These are phyloP conservation scores for Paralagenidium karlingii DNA, from an alignment of 352 stramenopile species.

Conservation along the genomic window DNA sequence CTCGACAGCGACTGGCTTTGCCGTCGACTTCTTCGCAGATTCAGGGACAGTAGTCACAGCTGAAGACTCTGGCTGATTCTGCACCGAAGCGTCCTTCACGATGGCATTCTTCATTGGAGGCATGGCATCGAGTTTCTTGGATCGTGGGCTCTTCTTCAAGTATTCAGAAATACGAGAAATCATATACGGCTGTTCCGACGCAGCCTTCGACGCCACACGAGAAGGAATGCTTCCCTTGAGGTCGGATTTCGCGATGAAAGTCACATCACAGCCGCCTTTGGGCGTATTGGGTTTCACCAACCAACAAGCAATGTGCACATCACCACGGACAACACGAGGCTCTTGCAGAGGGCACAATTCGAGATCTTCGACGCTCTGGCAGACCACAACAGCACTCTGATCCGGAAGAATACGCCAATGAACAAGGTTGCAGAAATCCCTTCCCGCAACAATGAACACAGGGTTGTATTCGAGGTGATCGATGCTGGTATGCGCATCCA, in stretches of 20 bases:
- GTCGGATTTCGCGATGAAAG: conserved; percentile 60
- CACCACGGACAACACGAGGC: conserved; percentile 47
- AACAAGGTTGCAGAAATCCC: conserved; percentile 56
- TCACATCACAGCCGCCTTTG: conserved; percentile 40
- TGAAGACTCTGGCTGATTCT: no score
- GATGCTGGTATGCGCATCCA: conserved; percentile 50
- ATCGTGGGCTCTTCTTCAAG: conserved; percentile 47
- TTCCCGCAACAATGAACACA: conserved; percentile 56
- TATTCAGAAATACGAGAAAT: conserved; percentile 36
- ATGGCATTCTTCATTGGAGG: no score
- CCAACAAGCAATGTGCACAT: conserved; percentile 48
- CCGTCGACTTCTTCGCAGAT: conserved; percentile 26
- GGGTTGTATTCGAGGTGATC: conserved; percentile 70
- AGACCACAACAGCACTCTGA: conserved; percentile 57
- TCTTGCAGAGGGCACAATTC: conserved; percentile 49
- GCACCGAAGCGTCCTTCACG: no score
- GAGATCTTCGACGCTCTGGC: conserved; percentile 46
- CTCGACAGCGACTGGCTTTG: conserved; percentile 1
- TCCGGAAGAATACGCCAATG: conserved; percentile 54
- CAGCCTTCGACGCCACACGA: conserved; percentile 43
- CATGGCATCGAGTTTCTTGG: conserved; percentile 18
- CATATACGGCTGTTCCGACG: conserved; percentile 50
- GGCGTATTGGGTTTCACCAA: conserved; percentile 48
- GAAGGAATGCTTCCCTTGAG: conserved; percentile 56
- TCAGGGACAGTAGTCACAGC: neutral